These are phyloP conservation scores for Mycena maculata DNA, from an alignment of 768 basidiomycete genomes.

Conservation along the genomic window DNA sequence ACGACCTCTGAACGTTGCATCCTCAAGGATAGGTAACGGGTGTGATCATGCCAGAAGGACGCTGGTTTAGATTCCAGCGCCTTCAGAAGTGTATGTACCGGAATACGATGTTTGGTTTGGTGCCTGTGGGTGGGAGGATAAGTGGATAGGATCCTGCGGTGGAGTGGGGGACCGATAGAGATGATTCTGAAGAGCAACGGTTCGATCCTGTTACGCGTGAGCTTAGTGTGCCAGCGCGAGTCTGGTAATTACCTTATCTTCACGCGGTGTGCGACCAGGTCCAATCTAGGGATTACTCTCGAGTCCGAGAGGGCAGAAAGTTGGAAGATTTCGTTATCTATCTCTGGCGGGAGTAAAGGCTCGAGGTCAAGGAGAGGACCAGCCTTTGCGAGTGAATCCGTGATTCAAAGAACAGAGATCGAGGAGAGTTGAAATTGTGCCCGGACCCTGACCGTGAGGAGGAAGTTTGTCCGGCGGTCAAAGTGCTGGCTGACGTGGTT, in stretches of 20 bases:
- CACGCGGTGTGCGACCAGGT: slow-evolving; percentile 6
- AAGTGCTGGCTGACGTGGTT: too few species aligned
- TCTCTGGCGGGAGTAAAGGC: not conserved
- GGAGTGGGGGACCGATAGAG: too few species aligned
- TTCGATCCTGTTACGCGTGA: slow-evolving; percentile 7
- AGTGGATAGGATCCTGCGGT: too few species aligned
- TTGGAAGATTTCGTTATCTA: not conserved
- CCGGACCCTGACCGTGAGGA: too few species aligned
- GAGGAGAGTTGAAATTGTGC: too few species aligned
- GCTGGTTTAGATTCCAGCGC: slow-evolving; percentile 1
- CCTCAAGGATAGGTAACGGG: not conserved
- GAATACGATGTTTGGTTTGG: not conserved
- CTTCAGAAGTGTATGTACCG: not conserved
- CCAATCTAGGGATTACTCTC: not conserved
- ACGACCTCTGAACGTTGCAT: too few species aligned
- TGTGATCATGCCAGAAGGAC: not conserved
- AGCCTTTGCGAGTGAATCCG: not conserved
- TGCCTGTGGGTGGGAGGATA: not conserved
- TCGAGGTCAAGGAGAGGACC: not conserved
- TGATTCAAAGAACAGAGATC: not conserved
- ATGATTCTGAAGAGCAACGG: not conserved
- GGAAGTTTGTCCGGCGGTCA: too few species aligned
- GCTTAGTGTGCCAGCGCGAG: not conserved
- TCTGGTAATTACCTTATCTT: not conserved
- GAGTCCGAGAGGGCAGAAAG: slow-evolving; percentile 5